These are phyloP conservation scores for Xylaria sp. DNA, from an alignment of 2,329 filamentous ascomycete genomes.

Conservation along the genomic window DNA sequence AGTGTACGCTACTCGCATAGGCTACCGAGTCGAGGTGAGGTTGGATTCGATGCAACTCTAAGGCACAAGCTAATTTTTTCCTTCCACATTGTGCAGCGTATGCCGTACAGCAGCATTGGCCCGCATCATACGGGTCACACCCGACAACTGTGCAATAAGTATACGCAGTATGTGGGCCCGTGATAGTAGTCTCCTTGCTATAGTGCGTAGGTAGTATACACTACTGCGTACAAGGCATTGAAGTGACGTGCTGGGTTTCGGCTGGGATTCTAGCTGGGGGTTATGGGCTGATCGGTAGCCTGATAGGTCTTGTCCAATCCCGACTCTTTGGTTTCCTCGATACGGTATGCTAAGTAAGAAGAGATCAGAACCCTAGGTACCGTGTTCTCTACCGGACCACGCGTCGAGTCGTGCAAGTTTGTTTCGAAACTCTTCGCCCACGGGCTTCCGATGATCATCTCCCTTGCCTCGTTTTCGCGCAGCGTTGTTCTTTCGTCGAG, in stretches of 20 bases:
- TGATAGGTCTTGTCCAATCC: background rate
- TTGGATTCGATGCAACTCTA: slow-evolving; percentile 17
- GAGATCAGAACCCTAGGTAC: background rate
- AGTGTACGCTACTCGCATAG: slow-evolving; percentile 4
- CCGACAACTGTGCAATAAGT: slow-evolving; percentile 21
- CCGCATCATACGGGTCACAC: slow-evolving; percentile 27
- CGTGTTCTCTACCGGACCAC: background rate
- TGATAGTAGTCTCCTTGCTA: background rate
- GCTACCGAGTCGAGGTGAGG: background rate
- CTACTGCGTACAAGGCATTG: background rate
- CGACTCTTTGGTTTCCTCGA: background rate
- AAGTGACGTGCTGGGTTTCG: background rate
- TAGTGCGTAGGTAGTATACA: background rate
- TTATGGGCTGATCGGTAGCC: slow-evolving; percentile 6
- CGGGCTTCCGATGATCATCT: background rate
- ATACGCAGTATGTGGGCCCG: slow-evolving; percentile 19
- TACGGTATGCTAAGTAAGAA: background rate
- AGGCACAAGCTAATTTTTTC: slow-evolving; percentile 13
- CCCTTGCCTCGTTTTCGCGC: slow-evolving; percentile 15
- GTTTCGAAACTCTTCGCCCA: background rate
- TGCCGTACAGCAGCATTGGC: slow-evolving; percentile 16
- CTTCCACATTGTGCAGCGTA: slow-evolving; percentile 21
- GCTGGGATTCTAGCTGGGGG: too few species aligned
- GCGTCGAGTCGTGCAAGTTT: slow-evolving; percentile 7
- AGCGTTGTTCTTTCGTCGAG: slow-evolving; percentile 10